A percentile compares a stretch with the other conserved stretches of the same genome.
Evolutionary conservation across 129 eudicot genomes (phyloP).

Genomic region (Gnaphalium uliginosum): DNA sequence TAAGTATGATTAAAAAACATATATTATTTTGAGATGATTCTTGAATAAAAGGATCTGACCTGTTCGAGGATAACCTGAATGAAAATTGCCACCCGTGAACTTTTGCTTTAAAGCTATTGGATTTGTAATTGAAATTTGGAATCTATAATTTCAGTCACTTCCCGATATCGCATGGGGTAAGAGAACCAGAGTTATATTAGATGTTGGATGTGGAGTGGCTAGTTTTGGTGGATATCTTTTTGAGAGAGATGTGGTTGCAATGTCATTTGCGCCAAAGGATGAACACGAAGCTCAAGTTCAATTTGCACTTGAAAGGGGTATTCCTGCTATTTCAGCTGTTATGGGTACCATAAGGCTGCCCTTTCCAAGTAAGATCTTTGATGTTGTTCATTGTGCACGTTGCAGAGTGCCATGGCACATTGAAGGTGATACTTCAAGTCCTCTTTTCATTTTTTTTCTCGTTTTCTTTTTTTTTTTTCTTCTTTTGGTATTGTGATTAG

Average conservation of each 20-base stretch:
- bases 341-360: conserved; percentile 70
- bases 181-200: conserved; percentile 54
- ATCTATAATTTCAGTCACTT: conserved; percentile 42
- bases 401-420: conserved; percentile 81
- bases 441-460: not conserved
- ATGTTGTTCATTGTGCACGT: conserved; percentile 67
- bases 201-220: conserved; percentile 82
- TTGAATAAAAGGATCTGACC: not conserved
- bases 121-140: not conserved
- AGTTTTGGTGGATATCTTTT: conserved; percentile 71
- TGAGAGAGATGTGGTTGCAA: conserved; percentile 61
- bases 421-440: conserved; percentile 46
- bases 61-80: not conserved
- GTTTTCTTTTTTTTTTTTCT: not conserved
- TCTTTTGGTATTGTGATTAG: not conserved
- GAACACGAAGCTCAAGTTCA: conserved; percentile 81
- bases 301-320: conserved; percentile 73
- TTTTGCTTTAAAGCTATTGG: not conserved
- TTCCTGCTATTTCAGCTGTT: conserved; percentile 73
- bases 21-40: not conserved
- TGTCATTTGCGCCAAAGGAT: conserved; percentile 77
- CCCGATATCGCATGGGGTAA: conserved; percentile 75
- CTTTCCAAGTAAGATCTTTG: conserved; percentile 60
- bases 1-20: not conserved
- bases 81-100: not conserved